Base-by-base conservation (phyloP, 2,329 filamentous ascomycete species). In the Thielaviopsis ethacetica region DNA sequence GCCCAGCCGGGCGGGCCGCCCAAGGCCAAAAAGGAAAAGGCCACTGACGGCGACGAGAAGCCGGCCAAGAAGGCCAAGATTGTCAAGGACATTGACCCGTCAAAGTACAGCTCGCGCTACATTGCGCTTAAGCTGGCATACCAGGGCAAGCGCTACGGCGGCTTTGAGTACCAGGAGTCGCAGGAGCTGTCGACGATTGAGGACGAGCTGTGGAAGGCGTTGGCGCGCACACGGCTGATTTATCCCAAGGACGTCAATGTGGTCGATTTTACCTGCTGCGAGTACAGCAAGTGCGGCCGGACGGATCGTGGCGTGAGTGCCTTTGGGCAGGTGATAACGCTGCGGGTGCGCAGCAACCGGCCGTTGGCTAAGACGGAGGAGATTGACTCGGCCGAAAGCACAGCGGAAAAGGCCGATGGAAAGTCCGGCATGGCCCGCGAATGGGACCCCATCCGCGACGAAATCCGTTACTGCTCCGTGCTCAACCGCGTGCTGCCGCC, bases 61-160 rank as follows among this genome's bases (percentile, higher is more conserved):
- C 62, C 63, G 19, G 56, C 62, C 51, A 72, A 69, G 62, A 66
- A 69, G 62, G 67, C 72, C 30, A 78, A 76, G 65, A 68, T 68
- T 54, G 57, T 57, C 6, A 59, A 55, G 63, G 74, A 75, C 56
- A 84, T 95, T 66, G 88, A 97, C 68, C 82, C 88, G 0, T 83
- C 82, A 15, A 86, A 83, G 67, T 95, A 96, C 70, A 79, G 81
- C 41, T 94, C 89, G 1, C 82, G 93, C 53, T 82, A 85, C 62
- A 86, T 98, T 63, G 93, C 91, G 7, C 75, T 98, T 61, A 97
- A 96, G 70, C 83, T 98, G 63, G 91, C 93, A 47, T 98, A 98
- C 69, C 74, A 97, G 41, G 93, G 93, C 53, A 87, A 88, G 68
- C 80, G 82, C 59, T 98, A 97, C 71, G 91, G 93, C 70, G 93